A percentile compares a stretch with the other conserved stretches of the same genome.
These are phyloP conservation scores for Sclerotinia borealis DNA, from an alignment of 2,329 filamentous ascomycete species.

Conservation along the genomic window DNA sequence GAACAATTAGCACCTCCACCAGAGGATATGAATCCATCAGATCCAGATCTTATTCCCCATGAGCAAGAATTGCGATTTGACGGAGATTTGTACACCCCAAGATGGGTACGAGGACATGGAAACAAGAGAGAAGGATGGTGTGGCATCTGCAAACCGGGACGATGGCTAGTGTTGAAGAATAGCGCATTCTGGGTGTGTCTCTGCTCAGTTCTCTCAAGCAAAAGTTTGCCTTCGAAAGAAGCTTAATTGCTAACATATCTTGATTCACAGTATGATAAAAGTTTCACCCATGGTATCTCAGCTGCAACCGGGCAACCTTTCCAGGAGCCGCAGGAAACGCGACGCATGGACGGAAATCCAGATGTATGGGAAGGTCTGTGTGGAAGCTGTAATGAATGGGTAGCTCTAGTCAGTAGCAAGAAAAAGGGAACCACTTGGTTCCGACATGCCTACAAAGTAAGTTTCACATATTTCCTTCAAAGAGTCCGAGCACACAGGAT, in stretches of 20 bases:
- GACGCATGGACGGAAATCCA: constrained; percentile 72
- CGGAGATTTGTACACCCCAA: constrained; percentile 76
- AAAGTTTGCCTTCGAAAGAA: neutral
- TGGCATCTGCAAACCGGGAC: constrained; percentile 77
- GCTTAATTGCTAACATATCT: neutral
- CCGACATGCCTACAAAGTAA: constrained; percentile 79
- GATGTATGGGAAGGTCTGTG: constrained; percentile 79
- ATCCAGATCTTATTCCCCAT: constrained; percentile 69
- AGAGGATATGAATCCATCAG: constrained; percentile 74
- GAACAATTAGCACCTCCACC: constrained; percentile 68
- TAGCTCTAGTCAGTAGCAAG: constrained; percentile 75
- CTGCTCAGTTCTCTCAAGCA: neutral
- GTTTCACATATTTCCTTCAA: constrained; percentile 20
- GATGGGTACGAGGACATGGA: constrained; percentile 78
- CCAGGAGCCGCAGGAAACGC: constrained; percentile 67
- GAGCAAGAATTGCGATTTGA: constrained; percentile 75
- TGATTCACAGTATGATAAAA: constrained; percentile 68
- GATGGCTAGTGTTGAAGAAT: constrained; percentile 85
- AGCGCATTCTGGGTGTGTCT: constrained; percentile 63
- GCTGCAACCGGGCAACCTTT: constrained; percentile 74
- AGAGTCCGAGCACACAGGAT: neutral
- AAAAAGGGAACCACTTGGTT: constrained; percentile 94
- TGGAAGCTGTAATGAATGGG: constrained; percentile 73
- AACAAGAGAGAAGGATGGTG: constrained; percentile 90
- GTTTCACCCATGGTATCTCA: constrained; percentile 81